Base-by-base conservation (phyloP, 768 basidiomycete species). In the Coprinopsis sp. region DNA sequence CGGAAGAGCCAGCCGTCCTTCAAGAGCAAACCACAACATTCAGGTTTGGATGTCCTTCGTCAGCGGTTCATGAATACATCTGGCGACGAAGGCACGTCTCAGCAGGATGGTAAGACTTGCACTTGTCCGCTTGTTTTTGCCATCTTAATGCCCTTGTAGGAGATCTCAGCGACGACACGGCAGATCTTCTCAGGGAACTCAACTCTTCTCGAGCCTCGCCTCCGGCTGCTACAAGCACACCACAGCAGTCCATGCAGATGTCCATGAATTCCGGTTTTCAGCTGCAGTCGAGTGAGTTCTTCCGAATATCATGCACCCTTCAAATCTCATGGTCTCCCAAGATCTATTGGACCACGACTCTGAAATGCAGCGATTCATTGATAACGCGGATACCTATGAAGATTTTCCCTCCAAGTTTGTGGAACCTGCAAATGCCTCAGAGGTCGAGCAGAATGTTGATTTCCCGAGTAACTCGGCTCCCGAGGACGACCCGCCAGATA, bases 271-370 rank as follows among this genome's bases (percentile, higher is more conserved):
- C 74, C 6, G 73, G 70, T 34, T 73, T 66, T 47, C 74, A 68
- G 36, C 73, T 64, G 46, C 76, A 81, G 54, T 79, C 84, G 7
- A 82, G 84, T 84, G 57, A 52, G 73, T 63, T 41, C 11, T 21
- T 16, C 13, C 25, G 33, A 25, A 21, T 10, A 10, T 41, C 33
- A 33, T 21, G 40, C 49, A 53, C 19, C 54, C 36, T 27, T 46
- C 61, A 10, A 50, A 31, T 45, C 55, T 46, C 47, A 28, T n/a
- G 37, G 33, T 28, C 14, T 21, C 33, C 4, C 11, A 36, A 87
- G 84, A 87, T 65, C 67, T 86, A 13, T 61, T 87, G 46, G 82
- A 85, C 18, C 73, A 77, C 46, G 81, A 87, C 54, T 82, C 83
- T 2, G 82, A 82, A 54, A 87, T 87, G 85, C 81, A 79, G 44